Evolutionary conservation across 2,329 filamentous ascomycete genomes (phyloP), one percentile per base, ranked within the genome.

Genomic region (Hortaea werneckii): DNA sequence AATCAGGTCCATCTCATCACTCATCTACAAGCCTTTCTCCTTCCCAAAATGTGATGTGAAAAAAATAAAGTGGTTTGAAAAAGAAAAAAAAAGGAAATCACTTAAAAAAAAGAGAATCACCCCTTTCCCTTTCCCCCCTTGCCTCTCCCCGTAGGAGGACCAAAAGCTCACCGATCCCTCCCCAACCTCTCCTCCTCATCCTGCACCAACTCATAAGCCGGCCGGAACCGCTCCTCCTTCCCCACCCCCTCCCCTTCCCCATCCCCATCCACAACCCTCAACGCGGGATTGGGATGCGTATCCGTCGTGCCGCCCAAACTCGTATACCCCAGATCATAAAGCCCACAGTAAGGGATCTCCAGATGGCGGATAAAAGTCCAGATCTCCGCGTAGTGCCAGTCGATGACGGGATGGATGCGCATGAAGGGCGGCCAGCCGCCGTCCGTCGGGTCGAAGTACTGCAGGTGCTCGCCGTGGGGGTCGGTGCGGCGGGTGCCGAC

Each of bases 381-480:
- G 44, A 96, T 90, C 65, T 96, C 90, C 8, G 80, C 78, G 65
- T 95, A 95, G 64, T 92, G 87, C 92, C 92, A 98, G 67, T 98
- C 92, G 60, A 98, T 89, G 7, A 98, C 85, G 0, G 92, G 90
- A 66, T 98, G 88, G 49, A 96, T 76, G 48, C 92, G 79, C 82
- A 96, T 89, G 60, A 96, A 95, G 38, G 75, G 70, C 32, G 92
- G 92, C 92, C 92, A 98, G 2, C 83, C 88, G 32, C 77, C 72
- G 66, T 96, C 92, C 4, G 92, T 98, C 42, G 76, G 77, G 62
- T 94, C 86, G 62, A 96, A 96, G 66, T 85, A 80, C 35, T 77
- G 84, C 58, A 98, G 65, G 11, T 75, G 72, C 55, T 80, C 81
- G 40, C 90, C 87, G 63, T 96, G 88, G 5, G 92, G 92, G 66